These are phyloP conservation scores for Biscutella laevigata DNA, from an alignment of 441 rosid genomes.

Conservation along the genomic window DNA sequence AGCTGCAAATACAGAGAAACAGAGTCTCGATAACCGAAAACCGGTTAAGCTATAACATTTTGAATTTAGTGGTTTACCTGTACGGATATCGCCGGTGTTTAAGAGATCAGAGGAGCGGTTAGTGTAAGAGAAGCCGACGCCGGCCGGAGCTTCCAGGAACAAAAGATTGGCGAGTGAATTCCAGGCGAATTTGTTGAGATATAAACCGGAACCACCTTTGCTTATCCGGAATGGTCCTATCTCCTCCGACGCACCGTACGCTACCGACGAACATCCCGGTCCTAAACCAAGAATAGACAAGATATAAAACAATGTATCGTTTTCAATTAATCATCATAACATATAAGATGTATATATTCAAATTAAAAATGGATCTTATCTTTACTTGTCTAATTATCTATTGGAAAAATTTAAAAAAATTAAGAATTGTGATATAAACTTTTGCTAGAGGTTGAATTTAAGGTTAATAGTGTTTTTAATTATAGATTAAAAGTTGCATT, in stretches of 20 bases:
- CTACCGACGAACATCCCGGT: conserved; percentile 96
- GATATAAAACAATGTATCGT: too few relatives aligned
- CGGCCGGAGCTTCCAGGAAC: conserved; percentile 93
- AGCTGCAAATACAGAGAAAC: conserved; percentile 36
- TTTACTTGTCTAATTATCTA: too few relatives aligned
- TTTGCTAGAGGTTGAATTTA: conserved; percentile 15
- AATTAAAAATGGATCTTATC: too few relatives aligned
- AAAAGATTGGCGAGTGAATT: conserved; percentile 73
- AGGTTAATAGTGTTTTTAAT: conserved; percentile 3
- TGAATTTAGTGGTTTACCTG: conserved; percentile 39
- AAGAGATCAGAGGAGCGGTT: conserved; percentile 70
- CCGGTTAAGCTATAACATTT: neutral
- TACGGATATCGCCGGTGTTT: conserved; percentile 72
- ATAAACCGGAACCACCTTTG: conserved; percentile 65
- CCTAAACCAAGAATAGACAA: conserved; percentile 25
- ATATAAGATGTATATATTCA: too few relatives aligned
- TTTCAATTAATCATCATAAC: too few relatives aligned
- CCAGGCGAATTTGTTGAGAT: conserved; percentile 85
- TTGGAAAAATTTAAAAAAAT: too few relatives aligned
- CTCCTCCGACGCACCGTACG: conserved; percentile 91
- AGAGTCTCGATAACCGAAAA: neutral
- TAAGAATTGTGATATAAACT: neutral
- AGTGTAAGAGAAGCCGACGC: conserved; percentile 93
- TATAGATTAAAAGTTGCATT: conserved; percentile 18
- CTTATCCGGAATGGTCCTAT: conserved; percentile 85